Base-by-base conservation (phyloP, 2,329 filamentous ascomycete species). In the Pseudocercospora eumusae region DNA sequence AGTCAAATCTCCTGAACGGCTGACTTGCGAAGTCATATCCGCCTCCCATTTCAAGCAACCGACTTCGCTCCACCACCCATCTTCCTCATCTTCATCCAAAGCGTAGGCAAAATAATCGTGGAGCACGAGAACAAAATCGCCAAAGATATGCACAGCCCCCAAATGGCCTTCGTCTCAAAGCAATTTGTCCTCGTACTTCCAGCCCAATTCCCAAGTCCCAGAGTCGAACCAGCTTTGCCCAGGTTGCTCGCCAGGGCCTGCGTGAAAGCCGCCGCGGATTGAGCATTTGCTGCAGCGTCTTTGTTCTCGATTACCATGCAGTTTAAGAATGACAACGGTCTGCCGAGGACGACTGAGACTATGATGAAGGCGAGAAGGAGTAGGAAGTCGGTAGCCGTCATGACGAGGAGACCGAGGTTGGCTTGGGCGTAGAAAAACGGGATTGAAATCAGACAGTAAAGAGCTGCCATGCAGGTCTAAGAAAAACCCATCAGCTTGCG, bases 381-480 rank as follows among this genome's bases (percentile, higher is more conserved):
- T 36, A 87, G 74, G 3, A 81, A 75, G 76, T 97, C 93, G 56
- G 89, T 78, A 11, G 76, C 84, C 0, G 86, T 83, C 76, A 91
- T 82, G 59, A 93, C 83, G 64, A 92, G 87, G 4, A 91, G 89
- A 11, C 93, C 88, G 66, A 91, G 84, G 68, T 85, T 83, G 74
- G 93, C 90, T 69, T 87, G 82, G 77, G 92, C 93, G 68, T 93
- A 89, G 74, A 96, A 92, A 78, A 89, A 89, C 18, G 89, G 88
- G 69, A 96, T 88, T 69, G 84, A 83, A 68, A 82, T 74, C 40
- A 80, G 73, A 67, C 88, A 85, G 82, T 96, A 96, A 63, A 96
- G 84, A 4, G 88, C 84, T 9, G 90, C 88, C 62, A 95, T 86
- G 77, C 86, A 90, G 28, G 90, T 86, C 92, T 96, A 65, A 53